These are phyloP conservation scores for Phytopythium cucurbitacearum DNA, from an alignment of 352 stramenopile genomes.

Conservation along the genomic window DNA sequence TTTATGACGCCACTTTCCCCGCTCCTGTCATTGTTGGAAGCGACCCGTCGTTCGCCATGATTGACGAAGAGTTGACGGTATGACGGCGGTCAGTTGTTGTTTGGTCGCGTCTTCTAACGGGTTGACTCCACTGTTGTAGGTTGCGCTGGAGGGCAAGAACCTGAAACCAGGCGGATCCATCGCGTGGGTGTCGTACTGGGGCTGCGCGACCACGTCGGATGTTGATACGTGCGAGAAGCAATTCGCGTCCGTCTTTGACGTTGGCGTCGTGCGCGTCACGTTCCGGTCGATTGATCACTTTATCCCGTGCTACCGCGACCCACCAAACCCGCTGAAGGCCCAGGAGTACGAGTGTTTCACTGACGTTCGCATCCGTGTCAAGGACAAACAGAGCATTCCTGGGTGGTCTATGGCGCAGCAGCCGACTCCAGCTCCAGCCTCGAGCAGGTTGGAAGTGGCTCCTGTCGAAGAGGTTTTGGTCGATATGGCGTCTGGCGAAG, in stretches of 20 bases:
- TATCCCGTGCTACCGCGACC: conserved; percentile 83
- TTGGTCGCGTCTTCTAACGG: neutral
- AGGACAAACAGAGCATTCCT: conserved; percentile 74
- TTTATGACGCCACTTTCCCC: conserved; percentile 56
- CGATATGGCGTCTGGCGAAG: too few relatives aligned
- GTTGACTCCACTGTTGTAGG: conserved; percentile 9
- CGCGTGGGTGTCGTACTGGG: conserved; percentile 80
- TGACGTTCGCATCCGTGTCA: conserved; percentile 66
- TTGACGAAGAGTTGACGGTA: conserved; percentile 71
- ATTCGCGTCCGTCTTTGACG: conserved; percentile 55
- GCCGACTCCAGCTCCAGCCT: neutral
- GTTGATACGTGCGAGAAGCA: conserved; percentile 70
- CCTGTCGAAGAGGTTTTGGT: neutral
- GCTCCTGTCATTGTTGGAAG: conserved; percentile 47
- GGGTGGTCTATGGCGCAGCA: conserved; percentile 47
- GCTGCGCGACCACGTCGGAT: conserved; percentile 54
- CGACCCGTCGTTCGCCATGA: conserved; percentile 62
- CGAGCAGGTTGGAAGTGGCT: neutral
- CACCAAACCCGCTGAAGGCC: conserved; percentile 66
- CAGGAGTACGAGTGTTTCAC: conserved; percentile 74
- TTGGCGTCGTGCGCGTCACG: conserved; percentile 60
- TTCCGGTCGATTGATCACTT: conserved; percentile 76
- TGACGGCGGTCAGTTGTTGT: neutral
- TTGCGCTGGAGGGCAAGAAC: conserved; percentile 65
- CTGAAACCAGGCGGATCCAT: conserved; percentile 69